Conservation (phyloP, 768 basidiomycete species). For the Cyclocybe aegerita region DNA sequence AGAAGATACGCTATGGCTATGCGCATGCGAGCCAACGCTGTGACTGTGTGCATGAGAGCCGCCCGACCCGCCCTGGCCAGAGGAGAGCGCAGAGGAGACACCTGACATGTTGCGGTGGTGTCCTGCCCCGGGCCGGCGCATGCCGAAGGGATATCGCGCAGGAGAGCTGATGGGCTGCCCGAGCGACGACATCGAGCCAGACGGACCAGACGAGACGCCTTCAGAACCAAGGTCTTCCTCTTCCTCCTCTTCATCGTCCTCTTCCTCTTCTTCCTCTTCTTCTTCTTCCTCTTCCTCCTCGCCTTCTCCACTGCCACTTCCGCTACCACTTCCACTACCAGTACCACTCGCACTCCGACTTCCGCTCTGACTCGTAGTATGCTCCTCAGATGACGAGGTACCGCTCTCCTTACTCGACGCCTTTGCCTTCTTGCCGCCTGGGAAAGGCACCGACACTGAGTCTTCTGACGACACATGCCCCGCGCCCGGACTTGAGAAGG, state of each 20-base stretch:
- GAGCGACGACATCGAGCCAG: constrained; percentile 83
- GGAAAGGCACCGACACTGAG: constrained; percentile 74
- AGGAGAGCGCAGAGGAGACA: constrained; percentile 22
- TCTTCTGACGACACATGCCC: constrained; percentile 60
- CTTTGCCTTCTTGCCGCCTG: constrained; percentile 35
- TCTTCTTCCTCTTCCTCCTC: constrained; percentile 27
- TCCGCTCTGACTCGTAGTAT: constrained; percentile 15
- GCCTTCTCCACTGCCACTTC: constrained; percentile 13
- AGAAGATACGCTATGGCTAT: constrained; percentile 38
- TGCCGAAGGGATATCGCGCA: constrained; percentile 64
- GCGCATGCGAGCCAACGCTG: constrained; percentile 11
- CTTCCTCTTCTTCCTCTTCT: constrained; percentile 29
- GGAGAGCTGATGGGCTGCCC: constrained; percentile 69
- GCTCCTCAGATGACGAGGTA: constrained; percentile 3
- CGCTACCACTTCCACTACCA: constrained; percentile 13
- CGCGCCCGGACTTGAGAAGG: constrained; percentile 62
- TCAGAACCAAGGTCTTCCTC: constrained; percentile 34
- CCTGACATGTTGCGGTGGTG: constrained; percentile 24
- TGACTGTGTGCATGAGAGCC: constrained; percentile 17
- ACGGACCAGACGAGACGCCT: constrained; percentile 59
- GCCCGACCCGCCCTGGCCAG: constrained; percentile 12
- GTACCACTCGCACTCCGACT: constrained; percentile 16
- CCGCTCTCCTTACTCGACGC: constrained; percentile 15
- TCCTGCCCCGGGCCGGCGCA: constrained; percentile 44
- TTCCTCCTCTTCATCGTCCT: constrained; percentile 23